Conservation (phyloP, 139 green algal genomes). For the Trebouxia sp. region DNA sequence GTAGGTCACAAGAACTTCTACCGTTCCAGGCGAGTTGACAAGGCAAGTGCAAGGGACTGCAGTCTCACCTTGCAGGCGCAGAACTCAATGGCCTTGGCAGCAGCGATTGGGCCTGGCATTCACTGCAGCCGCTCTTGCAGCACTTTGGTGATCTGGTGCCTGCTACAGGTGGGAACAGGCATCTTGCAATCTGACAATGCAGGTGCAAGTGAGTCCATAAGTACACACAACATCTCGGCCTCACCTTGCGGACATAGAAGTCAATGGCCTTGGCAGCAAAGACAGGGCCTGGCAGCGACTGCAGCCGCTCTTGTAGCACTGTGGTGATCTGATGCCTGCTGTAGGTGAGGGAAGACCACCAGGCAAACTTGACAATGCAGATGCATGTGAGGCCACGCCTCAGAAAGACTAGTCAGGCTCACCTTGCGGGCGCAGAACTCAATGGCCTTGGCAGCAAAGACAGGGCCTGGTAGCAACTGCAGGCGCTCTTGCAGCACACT, state of each 20-base stretch:
- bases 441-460: constrained; percentile 43
- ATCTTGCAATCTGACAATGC: too few species aligned
- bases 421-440: constrained; percentile 51
- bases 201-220: too few species aligned
- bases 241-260: constrained; percentile 48
- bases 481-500: constrained; percentile 49
- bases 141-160: constrained; percentile 23
- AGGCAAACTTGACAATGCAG: too few species aligned
- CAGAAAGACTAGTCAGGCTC: background rate
- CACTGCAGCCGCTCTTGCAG: constrained; percentile 41
- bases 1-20: constrained; percentile 41
- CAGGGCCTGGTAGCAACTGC: constrained; percentile 43
- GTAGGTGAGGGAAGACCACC: constrained; percentile 38
- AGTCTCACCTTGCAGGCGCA: constrained; percentile 45
- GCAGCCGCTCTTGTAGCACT: constrained; percentile 47
- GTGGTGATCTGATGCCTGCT: background rate
- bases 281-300: constrained; percentile 42
- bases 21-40: too few species aligned
- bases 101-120: constrained; percentile 49
- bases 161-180: constrained; percentile 34
- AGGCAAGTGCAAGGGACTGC: too few species aligned
- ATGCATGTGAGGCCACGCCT: background rate
- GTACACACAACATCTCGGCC: background rate
- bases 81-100: constrained; percentile 36
- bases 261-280: constrained; percentile 40